These are phyloP conservation scores for Blumeria hordei DNA, from an alignment of 2,329 filamentous ascomycete genomes.

Conservation along the genomic window DNA sequence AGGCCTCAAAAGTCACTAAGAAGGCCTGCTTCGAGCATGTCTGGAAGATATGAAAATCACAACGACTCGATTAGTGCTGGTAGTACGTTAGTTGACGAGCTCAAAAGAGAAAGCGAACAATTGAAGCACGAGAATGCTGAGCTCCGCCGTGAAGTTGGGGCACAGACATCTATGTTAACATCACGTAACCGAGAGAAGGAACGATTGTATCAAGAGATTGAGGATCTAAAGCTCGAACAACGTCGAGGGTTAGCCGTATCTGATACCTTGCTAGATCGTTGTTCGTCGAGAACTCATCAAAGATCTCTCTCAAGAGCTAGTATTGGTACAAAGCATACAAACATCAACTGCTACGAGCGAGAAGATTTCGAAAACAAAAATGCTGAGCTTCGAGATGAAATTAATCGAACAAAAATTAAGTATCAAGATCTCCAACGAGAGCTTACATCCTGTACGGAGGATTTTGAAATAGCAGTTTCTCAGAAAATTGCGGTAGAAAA, in stretches of 20 bases:
- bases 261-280: constrained; percentile 86
- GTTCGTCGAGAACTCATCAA: constrained; percentile 58
- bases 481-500: constrained; percentile 36
- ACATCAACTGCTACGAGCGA: constrained; percentile 49
- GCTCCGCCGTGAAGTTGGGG: constrained; percentile 71
- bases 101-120: constrained; percentile 44
- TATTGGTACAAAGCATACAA: constrained; percentile 14
- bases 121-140: constrained; percentile 83
- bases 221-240: constrained; percentile 77
- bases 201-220: constrained; percentile 84
- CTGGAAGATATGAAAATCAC: constrained; percentile 20
- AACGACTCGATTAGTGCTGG: constrained; percentile 30
- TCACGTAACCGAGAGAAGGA: constrained; percentile 91
- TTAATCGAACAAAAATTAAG: constrained; percentile 65
- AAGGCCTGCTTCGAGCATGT: constrained; percentile 24
- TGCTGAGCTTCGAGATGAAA: constrained; percentile 60
- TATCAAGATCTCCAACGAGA: constrained; percentile 76
- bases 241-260: constrained; percentile 48
- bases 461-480: constrained; percentile 50
- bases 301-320: constrained; percentile 50
- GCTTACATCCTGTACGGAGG: constrained; percentile 53
- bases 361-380: constrained; percentile 72
- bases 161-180: constrained; percentile 92
- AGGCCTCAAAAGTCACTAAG: constrained; percentile 24
- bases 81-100: constrained; percentile 52